Conservation (phyloP, 176 grass and related monocot species). For the Rhipidocladum racemiflorum region DNA sequence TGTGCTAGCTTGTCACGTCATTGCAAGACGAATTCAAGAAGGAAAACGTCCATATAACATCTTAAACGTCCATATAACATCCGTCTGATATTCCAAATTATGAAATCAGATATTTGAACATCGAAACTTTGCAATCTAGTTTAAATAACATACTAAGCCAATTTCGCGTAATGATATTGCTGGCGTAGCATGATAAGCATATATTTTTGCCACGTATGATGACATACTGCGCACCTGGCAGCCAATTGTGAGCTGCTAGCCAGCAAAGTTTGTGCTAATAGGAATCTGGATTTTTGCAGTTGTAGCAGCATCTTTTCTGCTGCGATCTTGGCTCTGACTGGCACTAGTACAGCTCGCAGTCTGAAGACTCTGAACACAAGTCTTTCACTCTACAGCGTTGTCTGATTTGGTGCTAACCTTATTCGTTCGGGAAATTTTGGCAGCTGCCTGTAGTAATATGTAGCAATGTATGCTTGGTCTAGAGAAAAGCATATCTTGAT, state of each 20-base stretch:
- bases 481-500: background rate
- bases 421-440: background rate
- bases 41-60: too few relatives aligned
- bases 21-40: too few relatives aligned
- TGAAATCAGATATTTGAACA: too few relatives aligned
- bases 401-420: background rate
- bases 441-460: background rate
- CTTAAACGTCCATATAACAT: too few relatives aligned
- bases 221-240: too few relatives aligned
- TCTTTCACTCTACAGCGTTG: background rate
- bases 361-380: background rate
- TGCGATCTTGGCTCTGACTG: background rate
- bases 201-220: too few relatives aligned
- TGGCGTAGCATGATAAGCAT: too few relatives aligned
- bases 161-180: too few relatives aligned
- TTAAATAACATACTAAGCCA: too few relatives aligned
- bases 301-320: background rate
- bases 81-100: too few relatives aligned
- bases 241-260: background rate
- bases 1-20: too few relatives aligned
- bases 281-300: background rate
- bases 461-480: background rate
- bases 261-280: background rate
- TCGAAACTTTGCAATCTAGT: too few relatives aligned
- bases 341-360: background rate